Evolutionary conservation across 495 filamentous ascomycete species (phyloP), one percentile per base, ranked within the genome.

Genomic region (Diplogelasinospora grovesii): DNA sequence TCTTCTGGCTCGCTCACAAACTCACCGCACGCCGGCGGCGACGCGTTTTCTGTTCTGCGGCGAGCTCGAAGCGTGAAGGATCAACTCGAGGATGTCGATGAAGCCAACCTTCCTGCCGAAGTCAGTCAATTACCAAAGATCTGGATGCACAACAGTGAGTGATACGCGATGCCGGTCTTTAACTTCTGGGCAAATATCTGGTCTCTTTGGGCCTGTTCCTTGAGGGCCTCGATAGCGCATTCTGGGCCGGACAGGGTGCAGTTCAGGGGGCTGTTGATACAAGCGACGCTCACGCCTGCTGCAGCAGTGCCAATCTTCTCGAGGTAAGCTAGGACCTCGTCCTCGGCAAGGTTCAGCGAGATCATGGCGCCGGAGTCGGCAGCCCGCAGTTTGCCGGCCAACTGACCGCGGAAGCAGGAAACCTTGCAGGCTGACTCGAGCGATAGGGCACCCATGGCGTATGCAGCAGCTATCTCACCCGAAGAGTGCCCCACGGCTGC

Each of bases 401-500:
- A 34, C 22, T 57, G 43, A 2, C 66, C 51, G 34, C 60, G 52
- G 52, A 68, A 47, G 59, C 63, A 57, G 5, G 76, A 60, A 0
- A 77, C 48, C 36, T 68, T 57, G 59, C 71, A 74, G n/a, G 64
- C 66, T 0, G 65, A 62, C n/a, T 49, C 10, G 11, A 70, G 59
- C 3, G 61, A 57, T 13, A 73, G 22, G 11, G 61, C 55, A 7
- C 68, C 66, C 5, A 49, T 34, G 7, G 66, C 45, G 43, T 68
- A 28, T 13, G 59, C 59, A 1, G 59, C 59, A 5, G 59, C 59
- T 48, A 79, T 79, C 46, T 81, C 77, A 7, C 77, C 77, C 45
- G 69, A 74, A 1, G 75, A 80, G 43, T 81, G 76, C 1, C 77
- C 77, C 3, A 78, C 60, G 0, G 77, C 73, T 22, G 63, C 61